These are phyloP conservation scores for Populus alba DNA, from an alignment of 345 rosid genomes.

Conservation along the genomic window DNA sequence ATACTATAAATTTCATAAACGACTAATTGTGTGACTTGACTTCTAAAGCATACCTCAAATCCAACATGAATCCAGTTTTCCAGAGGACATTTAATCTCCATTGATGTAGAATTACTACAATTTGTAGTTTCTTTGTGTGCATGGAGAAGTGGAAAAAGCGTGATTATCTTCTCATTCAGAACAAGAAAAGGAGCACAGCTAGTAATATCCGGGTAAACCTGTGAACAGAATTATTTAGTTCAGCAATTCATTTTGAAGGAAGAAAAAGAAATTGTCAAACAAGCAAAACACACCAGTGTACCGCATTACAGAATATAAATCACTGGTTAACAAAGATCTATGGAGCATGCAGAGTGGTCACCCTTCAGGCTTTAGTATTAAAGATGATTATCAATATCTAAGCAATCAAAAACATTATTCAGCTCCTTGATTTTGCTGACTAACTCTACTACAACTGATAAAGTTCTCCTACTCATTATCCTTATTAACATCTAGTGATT, in stretches of 20 bases:
- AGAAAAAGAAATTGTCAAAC: background rate
- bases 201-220: conserved; percentile 46
- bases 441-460: background rate
- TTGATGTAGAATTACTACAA: conserved; percentile 36
- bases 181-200: conserved; percentile 60
- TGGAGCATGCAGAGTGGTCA: background rate
- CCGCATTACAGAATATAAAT: background rate
- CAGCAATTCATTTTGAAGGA: conserved; percentile 1
- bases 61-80: conserved; percentile 75
- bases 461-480: background rate
- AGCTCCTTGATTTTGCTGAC: background rate
- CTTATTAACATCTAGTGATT: background rate
- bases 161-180: conserved; percentile 54
- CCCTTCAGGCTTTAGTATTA: background rate
- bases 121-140: conserved; percentile 42
- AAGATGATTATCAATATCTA: background rate
- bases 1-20: background rate
- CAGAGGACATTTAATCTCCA: conserved; percentile 43
- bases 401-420: background rate
- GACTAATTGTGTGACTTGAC: background rate
- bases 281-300: background rate
- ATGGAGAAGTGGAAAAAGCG: conserved; percentile 42
- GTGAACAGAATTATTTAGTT: conserved; percentile 14
- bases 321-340: background rate
- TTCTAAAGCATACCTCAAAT: conserved; percentile 51